These are phyloP conservation scores for Hyaloscypha bicolor DNA, from an alignment of 495 filamentous ascomycete species.

Conservation along the genomic window DNA sequence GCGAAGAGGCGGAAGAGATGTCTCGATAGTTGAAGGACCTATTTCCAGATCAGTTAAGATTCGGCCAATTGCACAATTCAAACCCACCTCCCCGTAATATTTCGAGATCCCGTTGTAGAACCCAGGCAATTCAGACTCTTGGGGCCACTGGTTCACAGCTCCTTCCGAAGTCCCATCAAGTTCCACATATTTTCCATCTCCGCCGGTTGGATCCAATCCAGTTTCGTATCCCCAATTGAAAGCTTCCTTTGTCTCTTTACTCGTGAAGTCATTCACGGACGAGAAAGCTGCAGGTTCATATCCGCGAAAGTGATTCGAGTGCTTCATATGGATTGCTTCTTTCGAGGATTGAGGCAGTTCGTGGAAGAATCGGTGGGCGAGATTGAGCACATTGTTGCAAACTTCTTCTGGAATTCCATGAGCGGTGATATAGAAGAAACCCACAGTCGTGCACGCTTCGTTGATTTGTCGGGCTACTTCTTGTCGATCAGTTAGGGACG, in stretches of 20 bases:
- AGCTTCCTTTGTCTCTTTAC: slow-evolving; percentile 33
- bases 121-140: slow-evolving; percentile 24
- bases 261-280: slow-evolving; percentile 23
- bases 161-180: slow-evolving; percentile 27
- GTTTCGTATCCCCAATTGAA: slow-evolving; percentile 36
- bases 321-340: slow-evolving; percentile 30
- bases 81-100: slow-evolving; percentile 29
- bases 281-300: slow-evolving; percentile 31
- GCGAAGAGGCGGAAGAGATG: slow-evolving; percentile 48
- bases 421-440: slow-evolving; percentile 51
- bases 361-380: slow-evolving; percentile 31
- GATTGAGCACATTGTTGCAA: slow-evolving; percentile 18
- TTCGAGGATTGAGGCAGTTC: slow-evolving; percentile 25
- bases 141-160: slow-evolving; percentile 29
- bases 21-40: slow-evolving; percentile 37
- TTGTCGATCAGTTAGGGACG: slow-evolving; percentile 35
- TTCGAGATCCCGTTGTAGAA: slow-evolving; percentile 30
- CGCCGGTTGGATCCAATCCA: slow-evolving; percentile 29
- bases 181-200: slow-evolving; percentile 35
- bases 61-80: background rate
- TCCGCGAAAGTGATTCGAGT: slow-evolving; percentile 27
- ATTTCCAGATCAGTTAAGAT: background rate
- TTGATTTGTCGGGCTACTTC: slow-evolving; percentile 43
- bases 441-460: slow-evolving; percentile 43
- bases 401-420: slow-evolving; percentile 27